These are phyloP conservation scores for Cardiospermum halicacabum DNA, from an alignment of 345 rosid species.

Conservation along the genomic window DNA sequence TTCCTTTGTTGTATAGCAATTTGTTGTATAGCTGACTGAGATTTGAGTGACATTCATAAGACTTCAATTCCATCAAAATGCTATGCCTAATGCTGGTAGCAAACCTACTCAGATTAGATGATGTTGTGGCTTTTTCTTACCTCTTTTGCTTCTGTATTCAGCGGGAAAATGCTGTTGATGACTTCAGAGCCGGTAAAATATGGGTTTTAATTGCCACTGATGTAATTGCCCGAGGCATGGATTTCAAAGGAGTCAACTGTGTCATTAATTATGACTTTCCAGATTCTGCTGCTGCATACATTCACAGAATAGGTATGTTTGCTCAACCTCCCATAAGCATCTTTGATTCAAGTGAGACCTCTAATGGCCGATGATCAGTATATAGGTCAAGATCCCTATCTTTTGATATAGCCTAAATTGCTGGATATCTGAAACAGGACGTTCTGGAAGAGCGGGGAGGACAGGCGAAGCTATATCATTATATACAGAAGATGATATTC, in stretches of 20 bases:
- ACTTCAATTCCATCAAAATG: not conserved
- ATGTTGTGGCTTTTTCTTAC: not conserved
- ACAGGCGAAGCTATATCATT: constrained; percentile 82
- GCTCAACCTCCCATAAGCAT: not conserved
- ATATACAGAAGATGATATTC: constrained; percentile 78
- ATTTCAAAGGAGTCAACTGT: constrained; percentile 90
- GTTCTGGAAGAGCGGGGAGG: constrained; percentile 94
- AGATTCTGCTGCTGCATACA: constrained; percentile 81
- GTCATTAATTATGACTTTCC: constrained; percentile 96
- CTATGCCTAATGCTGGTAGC: not conserved
- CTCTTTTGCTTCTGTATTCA: constrained; percentile 27
- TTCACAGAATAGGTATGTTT: constrained; percentile 86
- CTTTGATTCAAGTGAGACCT: too few species aligned
- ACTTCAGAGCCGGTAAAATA: constrained; percentile 77
- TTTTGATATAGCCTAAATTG: too few species aligned
- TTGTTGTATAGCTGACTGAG: too few species aligned
- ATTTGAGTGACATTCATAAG: not conserved
- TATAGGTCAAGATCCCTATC: too few species aligned
- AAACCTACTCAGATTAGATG: not conserved
- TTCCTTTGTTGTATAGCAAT: not conserved
- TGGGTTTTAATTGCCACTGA: constrained; percentile 98
- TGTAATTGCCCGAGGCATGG: constrained; percentile 96
- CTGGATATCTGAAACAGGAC: constrained; percentile 38
- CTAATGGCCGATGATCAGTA: too few species aligned
- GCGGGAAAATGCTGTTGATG: constrained; percentile 79